phyloP scores from a whole-genome alignment of 768 basidiomycete genomes.

The Termitomyces sp. region DNA sequence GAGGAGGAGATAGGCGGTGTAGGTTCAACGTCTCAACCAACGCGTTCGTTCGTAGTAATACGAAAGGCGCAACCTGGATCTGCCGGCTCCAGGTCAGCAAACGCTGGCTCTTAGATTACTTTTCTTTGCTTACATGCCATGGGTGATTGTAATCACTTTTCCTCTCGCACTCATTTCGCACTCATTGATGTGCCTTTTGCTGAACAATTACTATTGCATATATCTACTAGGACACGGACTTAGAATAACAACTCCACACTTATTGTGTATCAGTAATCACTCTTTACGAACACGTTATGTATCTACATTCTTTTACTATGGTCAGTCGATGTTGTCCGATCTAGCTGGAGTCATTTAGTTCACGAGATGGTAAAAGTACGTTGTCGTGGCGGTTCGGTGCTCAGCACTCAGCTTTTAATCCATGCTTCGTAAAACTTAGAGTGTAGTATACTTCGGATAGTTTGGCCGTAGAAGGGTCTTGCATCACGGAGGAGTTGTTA shows the following conservation, averaged over 20 bases:
- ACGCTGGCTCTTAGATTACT: constrained; percentile 12
- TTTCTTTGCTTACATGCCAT: constrained; percentile 1
- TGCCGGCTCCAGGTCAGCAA: constrained; percentile 5
- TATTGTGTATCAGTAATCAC: constrained; percentile 9
- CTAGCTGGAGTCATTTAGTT: not conserved
- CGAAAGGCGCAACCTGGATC: constrained; percentile 42
- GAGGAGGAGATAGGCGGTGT: constrained; percentile 30
- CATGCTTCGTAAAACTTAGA: too few species aligned
- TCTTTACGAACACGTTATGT: constrained; percentile 2
- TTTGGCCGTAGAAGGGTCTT: too few species aligned
- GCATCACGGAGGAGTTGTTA: too few species aligned
- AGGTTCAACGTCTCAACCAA: constrained; percentile 28
- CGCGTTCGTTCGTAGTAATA: constrained; percentile 65
- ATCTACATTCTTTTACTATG: not conserved
- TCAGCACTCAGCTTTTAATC: too few species aligned
- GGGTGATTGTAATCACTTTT: not conserved
- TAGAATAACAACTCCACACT: constrained; percentile 4
- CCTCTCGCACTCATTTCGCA: not conserved
- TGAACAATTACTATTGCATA: not conserved
- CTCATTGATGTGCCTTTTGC: not conserved
- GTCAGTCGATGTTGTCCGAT: not conserved
- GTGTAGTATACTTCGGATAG: too few species aligned
- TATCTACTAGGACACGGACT: constrained; percentile 7
- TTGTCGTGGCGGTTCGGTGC: not conserved
- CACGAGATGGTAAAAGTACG: too few species aligned